Evolutionary conservation across 768 basidiomycete genomes (phyloP).

Genomic region (Amanita molliuscula): DNA sequence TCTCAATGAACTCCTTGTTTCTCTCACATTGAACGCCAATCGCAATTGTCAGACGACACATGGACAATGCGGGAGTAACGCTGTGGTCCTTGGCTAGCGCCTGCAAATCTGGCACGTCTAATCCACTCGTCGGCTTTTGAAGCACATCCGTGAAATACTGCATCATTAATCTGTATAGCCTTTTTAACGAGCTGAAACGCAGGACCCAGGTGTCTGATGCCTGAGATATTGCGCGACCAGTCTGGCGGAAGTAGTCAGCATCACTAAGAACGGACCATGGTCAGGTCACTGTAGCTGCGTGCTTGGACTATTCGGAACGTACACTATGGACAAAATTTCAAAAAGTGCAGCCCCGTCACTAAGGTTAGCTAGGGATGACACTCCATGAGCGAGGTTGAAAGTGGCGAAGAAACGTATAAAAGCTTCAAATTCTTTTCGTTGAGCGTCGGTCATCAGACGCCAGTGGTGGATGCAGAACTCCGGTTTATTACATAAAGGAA

Average conservation of each 20-base stretch:
- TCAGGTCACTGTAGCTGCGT: conserved; percentile 2
- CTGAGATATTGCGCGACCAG: conserved; percentile 46
- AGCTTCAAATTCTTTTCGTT: conserved; percentile 62
- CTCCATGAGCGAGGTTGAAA: conserved; percentile 57
- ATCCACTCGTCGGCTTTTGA: conserved; percentile 62
- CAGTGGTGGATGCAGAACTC: background rate
- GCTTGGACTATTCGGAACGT: conserved; percentile 18
- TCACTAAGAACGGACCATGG: conserved; percentile 41
- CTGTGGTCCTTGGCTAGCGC: conserved; percentile 72
- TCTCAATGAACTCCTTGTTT: conserved; percentile 82
- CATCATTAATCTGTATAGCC: conserved; percentile 79
- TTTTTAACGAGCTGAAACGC: conserved; percentile 74
- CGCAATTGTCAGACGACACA: conserved; percentile 77
- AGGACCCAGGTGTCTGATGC: conserved; percentile 84
- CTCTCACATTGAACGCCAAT: conserved; percentile 84
- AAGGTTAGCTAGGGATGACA: conserved; percentile 57
- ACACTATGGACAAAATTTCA: conserved; percentile 71
- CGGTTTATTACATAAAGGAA: background rate
- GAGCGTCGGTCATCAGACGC: conserved; percentile 22
- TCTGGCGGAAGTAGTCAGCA: conserved; percentile 63
- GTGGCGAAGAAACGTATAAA: conserved; percentile 76
- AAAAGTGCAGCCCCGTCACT: conserved; percentile 73
- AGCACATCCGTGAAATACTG: conserved; percentile 82
- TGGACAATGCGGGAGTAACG: conserved; percentile 50
- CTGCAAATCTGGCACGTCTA: conserved; percentile 85